Conservation (phyloP, 495 filamentous ascomycete species). For the Polyplosphaeria fusca region DNA sequence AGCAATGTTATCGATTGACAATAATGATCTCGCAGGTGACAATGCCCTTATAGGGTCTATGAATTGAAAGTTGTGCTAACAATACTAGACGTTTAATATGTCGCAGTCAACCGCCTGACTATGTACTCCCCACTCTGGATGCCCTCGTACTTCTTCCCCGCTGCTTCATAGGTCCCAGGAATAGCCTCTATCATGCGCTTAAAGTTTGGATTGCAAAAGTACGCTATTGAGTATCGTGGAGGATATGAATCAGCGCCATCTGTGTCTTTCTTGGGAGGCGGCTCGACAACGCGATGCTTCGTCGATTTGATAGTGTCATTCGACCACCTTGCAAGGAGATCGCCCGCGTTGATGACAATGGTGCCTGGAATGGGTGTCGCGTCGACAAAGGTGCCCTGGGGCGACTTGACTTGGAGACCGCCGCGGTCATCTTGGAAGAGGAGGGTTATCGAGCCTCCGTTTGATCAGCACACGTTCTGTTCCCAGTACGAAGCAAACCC, state of each 20-base stretch:
- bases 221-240: conserved; percentile 66
- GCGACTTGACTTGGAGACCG: conserved; percentile 78
- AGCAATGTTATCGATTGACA: no score
- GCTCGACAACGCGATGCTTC: conserved; percentile 85
- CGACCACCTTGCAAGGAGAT: conserved; percentile 83
- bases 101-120: conserved; percentile 71
- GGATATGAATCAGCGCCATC: conserved; percentile 52
- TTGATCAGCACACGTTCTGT: conserved; percentile 1
- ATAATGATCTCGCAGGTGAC: no score
- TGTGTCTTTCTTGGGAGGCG: conserved; percentile 48
- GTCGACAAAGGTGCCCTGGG: conserved; percentile 74
- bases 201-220: conserved; percentile 89
- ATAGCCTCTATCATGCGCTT: conserved; percentile 76
- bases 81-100: no score
- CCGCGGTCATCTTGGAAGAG: conserved; percentile 85
- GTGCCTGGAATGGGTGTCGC: conserved; percentile 79
- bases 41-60: no score
- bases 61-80: no score
- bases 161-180: conserved; percentile 74
- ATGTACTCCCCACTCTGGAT: conserved; percentile 83
- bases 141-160: conserved; percentile 70
- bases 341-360: conserved; percentile 88
- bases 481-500: background rate
- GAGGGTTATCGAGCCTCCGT: conserved; percentile 65
- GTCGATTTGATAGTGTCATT: conserved; percentile 89